Percentiles rank a stretch among this genome's conserved stretches.
Evolutionary conservation across 805 yeast genomes (phyloP).

Genomic region (Metschnikowia picachoensis): DNA sequence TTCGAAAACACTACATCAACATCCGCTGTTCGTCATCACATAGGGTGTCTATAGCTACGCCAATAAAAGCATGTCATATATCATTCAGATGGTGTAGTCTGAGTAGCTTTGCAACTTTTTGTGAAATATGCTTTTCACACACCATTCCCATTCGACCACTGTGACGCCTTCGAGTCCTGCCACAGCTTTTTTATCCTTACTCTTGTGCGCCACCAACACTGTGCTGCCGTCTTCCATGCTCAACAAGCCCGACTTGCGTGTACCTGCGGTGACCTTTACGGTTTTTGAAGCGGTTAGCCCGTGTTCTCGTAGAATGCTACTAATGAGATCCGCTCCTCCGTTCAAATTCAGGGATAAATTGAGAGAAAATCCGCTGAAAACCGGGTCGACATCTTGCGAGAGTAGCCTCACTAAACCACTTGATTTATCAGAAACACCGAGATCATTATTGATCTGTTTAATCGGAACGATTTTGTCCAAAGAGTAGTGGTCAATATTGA

Average conservation of each 20-base stretch:
- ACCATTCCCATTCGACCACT: constrained; percentile 63
- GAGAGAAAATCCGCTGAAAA: constrained; percentile 49
- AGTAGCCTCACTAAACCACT: constrained; percentile 12
- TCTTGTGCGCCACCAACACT: constrained; percentile 30
- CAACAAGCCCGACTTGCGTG: constrained; percentile 16
- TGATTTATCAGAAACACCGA: constrained; percentile 19
- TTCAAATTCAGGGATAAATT: constrained; percentile 55
- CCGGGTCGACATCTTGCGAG: constrained; percentile 4
- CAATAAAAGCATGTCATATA: neutral
- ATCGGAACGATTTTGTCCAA: constrained; percentile 31
- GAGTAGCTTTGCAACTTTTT: constrained; percentile 5
- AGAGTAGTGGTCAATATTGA: constrained; percentile 28
- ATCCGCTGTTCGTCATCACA: neutral
- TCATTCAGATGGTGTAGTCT: neutral
- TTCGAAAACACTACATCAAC: neutral
- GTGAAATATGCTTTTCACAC: constrained; percentile 52
- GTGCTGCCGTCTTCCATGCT: constrained; percentile 14
- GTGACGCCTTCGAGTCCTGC: constrained; percentile 20
- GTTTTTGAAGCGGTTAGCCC: constrained; percentile 40
- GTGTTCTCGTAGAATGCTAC: constrained; percentile 56
- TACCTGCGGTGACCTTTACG: constrained; percentile 18
- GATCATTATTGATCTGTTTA: constrained; percentile 30
- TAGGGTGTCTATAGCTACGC: neutral
- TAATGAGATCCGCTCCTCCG: constrained; percentile 56
- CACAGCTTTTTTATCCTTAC: constrained; percentile 28